Evolutionary conservation across 352 stramenopile species (phyloP), one percentile per base, ranked within the genome.

Genomic region (Globisporangium yorkense): DNA sequence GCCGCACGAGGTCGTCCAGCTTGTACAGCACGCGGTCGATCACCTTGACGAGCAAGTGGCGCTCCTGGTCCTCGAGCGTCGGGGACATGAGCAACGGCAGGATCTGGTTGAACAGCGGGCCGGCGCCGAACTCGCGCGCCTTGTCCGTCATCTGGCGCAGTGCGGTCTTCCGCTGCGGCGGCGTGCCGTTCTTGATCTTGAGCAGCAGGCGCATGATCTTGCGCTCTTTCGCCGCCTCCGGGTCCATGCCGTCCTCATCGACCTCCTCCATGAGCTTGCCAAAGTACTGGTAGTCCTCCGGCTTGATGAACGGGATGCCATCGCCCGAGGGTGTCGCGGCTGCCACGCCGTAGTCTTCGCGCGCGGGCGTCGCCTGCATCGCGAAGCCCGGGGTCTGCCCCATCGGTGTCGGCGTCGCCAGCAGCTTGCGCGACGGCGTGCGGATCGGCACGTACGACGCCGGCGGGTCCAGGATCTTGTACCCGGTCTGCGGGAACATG

Each of bases 21-120:
- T 99, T 99, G 81, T 99, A 99, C 33, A 99, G 71, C 31, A 99
- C 84, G 43, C 97, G 96, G 70, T 99, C 97, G 63, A 99, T 99
- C 16, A 99, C 97, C 71, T 99, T 99, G 29, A 99, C 97, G 13
- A 99, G 78, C 63, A 99, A 87, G 65, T 99, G 97, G 3, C 97
- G 84, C 66, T 99, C 97, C 68, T 99, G 97, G 74, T 99, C 97
- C 67, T 99, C 97, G 5, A 99, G 78, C 18, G 96, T 98, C 13
- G 96, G 97, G 16, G 93, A 98, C 97, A 99, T 99, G 16, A 99
- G 79, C 57, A 99, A 72, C 5, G 97, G 97, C 54, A 99, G 75
- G 54, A 99, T 99, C 77, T 99, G 97, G 77, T 99, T 98, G 71
- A 99, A 99, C 21, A 99, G 75, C 20, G 96, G 86, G 12, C 94